phyloP scores from a whole-genome alignment of 371 early-diverging fungal genomes.

The Rhizopus microsporus region DNA sequence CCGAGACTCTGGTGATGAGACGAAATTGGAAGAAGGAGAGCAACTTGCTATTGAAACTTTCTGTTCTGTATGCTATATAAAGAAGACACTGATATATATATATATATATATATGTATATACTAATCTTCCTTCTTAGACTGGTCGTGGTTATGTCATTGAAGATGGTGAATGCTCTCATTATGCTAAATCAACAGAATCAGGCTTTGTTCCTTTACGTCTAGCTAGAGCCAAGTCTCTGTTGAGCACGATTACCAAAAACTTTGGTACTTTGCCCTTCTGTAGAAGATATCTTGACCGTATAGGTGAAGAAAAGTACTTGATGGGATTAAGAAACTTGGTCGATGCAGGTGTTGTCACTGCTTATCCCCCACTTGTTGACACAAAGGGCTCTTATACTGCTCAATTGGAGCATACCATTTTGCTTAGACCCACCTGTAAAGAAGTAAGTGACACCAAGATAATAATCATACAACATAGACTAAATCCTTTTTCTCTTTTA shows the following conservation, averaged over 20 bases:
- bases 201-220: conserved; percentile 74
- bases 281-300: conserved; percentile 93
- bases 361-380: conserved; percentile 97
- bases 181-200: conserved; percentile 72
- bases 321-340: conserved; percentile 88
- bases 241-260: conserved; percentile 87
- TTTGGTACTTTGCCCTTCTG: conserved; percentile 99
- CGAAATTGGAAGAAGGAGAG: conserved; percentile 98
- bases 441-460: conserved; percentile 55
- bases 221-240: conserved; percentile 83
- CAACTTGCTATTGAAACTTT: conserved; percentile 99
- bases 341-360: conserved; percentile 82
- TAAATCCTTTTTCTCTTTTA: conserved; percentile 1
- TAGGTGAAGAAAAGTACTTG: conserved; percentile 86
- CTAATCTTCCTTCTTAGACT: conserved; percentile 52
- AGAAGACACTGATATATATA: background rate
- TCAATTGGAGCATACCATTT: conserved; percentile 98
- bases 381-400: conserved; percentile 92
- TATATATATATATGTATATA: background rate
- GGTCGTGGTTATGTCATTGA: conserved; percentile 96
- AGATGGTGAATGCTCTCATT: conserved; percentile 96
- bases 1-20: conserved; percentile 83
- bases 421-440: conserved; percentile 89
- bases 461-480: background rate
- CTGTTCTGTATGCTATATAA: conserved; percentile 64